Base-by-base conservation (phyloP, 371 early-diverging fungal genomes). In the Actinomortierella ambigua region DNA sequence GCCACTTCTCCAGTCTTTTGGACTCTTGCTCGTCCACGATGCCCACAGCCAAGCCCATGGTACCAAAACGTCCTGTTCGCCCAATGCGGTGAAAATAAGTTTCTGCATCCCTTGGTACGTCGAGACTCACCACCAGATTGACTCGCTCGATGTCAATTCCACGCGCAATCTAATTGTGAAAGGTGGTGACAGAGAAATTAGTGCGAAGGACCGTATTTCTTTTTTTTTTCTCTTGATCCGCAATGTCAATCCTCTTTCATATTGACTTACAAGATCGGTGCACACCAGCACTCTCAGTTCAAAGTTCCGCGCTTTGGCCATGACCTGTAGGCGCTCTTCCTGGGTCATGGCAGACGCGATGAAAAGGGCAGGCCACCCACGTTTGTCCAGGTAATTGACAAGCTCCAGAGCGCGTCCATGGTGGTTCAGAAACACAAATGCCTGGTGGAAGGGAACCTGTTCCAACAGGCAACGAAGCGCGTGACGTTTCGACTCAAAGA, bases 201-300 rank as follows among this genome's bases (percentile, higher is more conserved):
- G n/a, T n/a, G n/a, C n/a, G n/a, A n/a, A n/a, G n/a, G n/a, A n/a
- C n/a, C n/a, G n/a, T n/a, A n/a, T n/a, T n/a, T n/a, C n/a, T n/a
- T n/a, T n/a, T n/a, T n/a, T n/a, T n/a, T n/a, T n/a, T n/a, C n/a
- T n/a, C n/a, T n/a, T n/a, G n/a, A n/a, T n/a, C n/a, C n/a, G n/a
- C n/a, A n/a, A n/a, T 18, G 24, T 18, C 3, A 22, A 20, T 56
- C 48, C 13, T 7, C 20, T 48, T 48, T 26, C 34, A 34, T 7
- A 14, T n/a, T n/a, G 28, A 48, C 67, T 55, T 80, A 86, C 88
- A 77, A 94, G 66, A 56, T 91, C 92, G 53, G 92, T 92, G 59
- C 91, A 85, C n/a, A 90, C 86, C 28, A 94, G 80, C 5, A 92
- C 82, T 15, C 91, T 85, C 13, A 90, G 61, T 43, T 85, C 79